Evolutionary conservation across 1,139 yeast species (phyloP).

Genomic region (Lodderomyces pseudojiufengensis): DNA sequence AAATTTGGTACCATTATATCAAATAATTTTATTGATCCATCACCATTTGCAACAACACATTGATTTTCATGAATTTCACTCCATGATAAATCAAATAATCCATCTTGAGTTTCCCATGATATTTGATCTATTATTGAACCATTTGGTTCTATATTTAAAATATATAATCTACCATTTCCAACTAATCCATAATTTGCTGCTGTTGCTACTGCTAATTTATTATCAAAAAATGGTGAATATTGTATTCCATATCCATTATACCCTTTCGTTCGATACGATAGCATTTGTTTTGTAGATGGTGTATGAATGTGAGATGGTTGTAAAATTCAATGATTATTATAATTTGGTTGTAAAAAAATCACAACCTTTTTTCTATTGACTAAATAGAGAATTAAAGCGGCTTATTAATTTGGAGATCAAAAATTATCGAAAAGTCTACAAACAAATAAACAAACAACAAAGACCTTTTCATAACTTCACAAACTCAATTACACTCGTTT

Average conservation of each 20-base stretch:
- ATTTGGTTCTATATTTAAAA: conserved; percentile 61
- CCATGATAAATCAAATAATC: conserved; percentile 86
- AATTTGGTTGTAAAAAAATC: neutral
- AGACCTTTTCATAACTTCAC: too few relatives aligned
- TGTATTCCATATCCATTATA: conserved; percentile 85
- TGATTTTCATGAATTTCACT: conserved; percentile 89
- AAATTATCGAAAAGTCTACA: too few relatives aligned
- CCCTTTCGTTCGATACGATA: conserved; percentile 71
- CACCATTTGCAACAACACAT: conserved; percentile 79
- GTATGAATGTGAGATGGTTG: neutral
- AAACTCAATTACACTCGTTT: too few relatives aligned
- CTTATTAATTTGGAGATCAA: too few relatives aligned
- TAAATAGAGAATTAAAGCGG: too few relatives aligned
- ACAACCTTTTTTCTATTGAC: too few relatives aligned
- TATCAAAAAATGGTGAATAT: conserved; percentile 90
- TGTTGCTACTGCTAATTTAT: conserved; percentile 83
- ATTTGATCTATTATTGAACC: conserved; percentile 59
- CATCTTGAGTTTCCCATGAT: conserved; percentile 88
- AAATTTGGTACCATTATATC: conserved; percentile 64
- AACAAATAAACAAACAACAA: too few relatives aligned
- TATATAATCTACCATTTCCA: conserved; percentile 81
- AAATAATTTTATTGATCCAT: conserved; percentile 79
- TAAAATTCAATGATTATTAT: neutral
- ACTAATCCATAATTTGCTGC: conserved; percentile 92
- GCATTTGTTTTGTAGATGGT: conserved; percentile 40